These are phyloP conservation scores for Fusarium verticillioides DNA, from an alignment of 2,329 filamentous ascomycete genomes.

Conservation along the genomic window DNA sequence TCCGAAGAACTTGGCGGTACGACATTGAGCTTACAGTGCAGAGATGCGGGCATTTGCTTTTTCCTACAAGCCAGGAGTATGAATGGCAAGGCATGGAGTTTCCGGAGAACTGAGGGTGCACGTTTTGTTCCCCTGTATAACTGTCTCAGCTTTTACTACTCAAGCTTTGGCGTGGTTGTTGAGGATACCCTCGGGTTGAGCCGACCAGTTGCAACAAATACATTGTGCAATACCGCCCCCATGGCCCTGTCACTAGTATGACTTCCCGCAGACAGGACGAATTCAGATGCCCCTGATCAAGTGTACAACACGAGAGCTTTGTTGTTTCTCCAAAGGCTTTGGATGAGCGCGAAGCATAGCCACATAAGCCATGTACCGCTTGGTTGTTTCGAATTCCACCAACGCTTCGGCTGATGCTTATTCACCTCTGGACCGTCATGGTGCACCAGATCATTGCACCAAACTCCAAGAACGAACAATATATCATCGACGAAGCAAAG, in stretches of 20 bases:
- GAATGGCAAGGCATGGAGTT: background rate
- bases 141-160: conserved; percentile 15
- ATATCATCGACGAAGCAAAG: background rate
- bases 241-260: conserved; percentile 7
- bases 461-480: background rate
- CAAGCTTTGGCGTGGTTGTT: conserved; percentile 14
- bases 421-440: background rate
- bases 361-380: conserved; percentile 7
- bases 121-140: background rate
- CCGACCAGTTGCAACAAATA: conserved; percentile 30
- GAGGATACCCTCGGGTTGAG: conserved; percentile 27
- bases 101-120: background rate
- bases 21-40: background rate
- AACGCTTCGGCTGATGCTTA: background rate
- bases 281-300: conserved; percentile 1
- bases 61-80: conserved; percentile 1
- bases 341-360: background rate
- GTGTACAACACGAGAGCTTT: background rate
- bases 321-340: background rate
- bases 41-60: background rate
- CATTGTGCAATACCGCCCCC: conserved; percentile 29
- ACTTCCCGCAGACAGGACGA: background rate
- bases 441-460: background rate
- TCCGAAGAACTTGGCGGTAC: conserved; percentile 14
- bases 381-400: conserved; percentile 9